Percentiles rank a stretch among this genome's conserved stretches.
Evolutionary conservation across 2,329 filamentous ascomycete species (phyloP).

Genomic region (Huntiella omanensis): DNA sequence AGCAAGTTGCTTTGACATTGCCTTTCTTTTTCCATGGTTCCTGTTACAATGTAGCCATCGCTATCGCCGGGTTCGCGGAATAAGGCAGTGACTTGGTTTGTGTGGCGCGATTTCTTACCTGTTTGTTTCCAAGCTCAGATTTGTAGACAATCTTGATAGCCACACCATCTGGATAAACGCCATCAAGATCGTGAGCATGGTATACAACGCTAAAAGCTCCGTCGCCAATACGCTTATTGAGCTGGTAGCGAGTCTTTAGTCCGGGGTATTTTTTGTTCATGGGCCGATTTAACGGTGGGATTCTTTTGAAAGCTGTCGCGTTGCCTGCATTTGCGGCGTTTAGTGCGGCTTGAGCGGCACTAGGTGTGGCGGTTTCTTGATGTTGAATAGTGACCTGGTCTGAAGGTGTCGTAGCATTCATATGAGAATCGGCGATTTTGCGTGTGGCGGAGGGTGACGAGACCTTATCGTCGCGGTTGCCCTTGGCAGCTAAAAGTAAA

Average conservation of each 20-base stretch:
- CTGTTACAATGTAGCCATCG: too few relatives aligned
- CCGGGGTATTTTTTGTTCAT: slow-evolving; percentile 18
- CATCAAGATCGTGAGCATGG: slow-evolving; percentile 57
- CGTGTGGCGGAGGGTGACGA: not conserved
- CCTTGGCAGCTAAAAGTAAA: slow-evolving; percentile 5
- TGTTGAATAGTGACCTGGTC: slow-evolving; percentile 7
- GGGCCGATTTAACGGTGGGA: not conserved
- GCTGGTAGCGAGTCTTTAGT: slow-evolving; percentile 55
- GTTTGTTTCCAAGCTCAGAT: slow-evolving; percentile 95
- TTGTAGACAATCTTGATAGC: slow-evolving; percentile 98
- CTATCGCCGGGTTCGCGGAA: too few relatives aligned
- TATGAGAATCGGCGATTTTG: too few relatives aligned
- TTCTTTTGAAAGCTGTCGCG: not conserved
- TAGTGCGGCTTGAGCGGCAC: not conserved
- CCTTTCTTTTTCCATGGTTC: too few relatives aligned
- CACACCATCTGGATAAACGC: slow-evolving; percentile 51
- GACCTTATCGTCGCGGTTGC: slow-evolving; percentile 7
- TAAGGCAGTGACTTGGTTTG: not conserved
- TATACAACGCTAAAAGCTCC: slow-evolving; percentile 99
- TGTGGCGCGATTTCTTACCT: slow-evolving; percentile 48
- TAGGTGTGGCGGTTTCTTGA: slow-evolving; percentile 3
- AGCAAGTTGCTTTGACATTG: too few relatives aligned
- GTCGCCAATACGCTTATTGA: slow-evolving; percentile 53
- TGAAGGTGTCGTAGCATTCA: not conserved
- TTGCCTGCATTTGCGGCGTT: not conserved